Base-by-base conservation (phyloP, 257 asterid genomes). In the Jacaranda mimosifolia region DNA sequence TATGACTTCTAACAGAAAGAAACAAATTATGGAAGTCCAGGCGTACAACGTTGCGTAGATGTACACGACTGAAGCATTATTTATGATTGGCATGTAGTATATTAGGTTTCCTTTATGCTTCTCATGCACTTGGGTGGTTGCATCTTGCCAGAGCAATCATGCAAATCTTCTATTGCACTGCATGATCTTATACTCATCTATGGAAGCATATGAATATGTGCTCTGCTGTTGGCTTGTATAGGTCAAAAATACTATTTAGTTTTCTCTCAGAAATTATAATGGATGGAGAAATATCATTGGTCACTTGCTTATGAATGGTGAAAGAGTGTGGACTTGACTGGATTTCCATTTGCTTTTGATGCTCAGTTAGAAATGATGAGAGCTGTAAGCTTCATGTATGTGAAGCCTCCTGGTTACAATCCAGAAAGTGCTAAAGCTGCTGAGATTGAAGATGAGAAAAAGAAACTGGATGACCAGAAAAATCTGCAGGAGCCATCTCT, bases 341-440 rank as follows among this genome's bases (percentile, higher is more conserved):
- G 48, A 46, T 39, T 72, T 68, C 46, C 46, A 17, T 77, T 76
- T 75, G 18, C n/a, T 55, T 68, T 73, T 76, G 35, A 38, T 74
- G 65, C 75, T 78, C 89, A 96, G 99, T 77, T 96, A 85, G 99
- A 96, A 87, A 86, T 90, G 94, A 96, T 96, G 97, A 92, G 89
- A 87, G 97, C 99, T 67, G 98, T 96, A 68, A 96, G 99, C 92
- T 96, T 96, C 80, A 88, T 96, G 97, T 96, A 96, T 77, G 97
- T 91, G 40, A 89, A 96, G 59, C 99, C 99, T 15, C 99, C 99
- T 58, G 99, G 99, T 17, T 96, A 96, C 87, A 89, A 96, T 83
- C 85, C 97, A 2, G 99, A 96, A 80, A 96, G 99, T 86, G 99
- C 98, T 46, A 93, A 88, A 81, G 98, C 97, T 79, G 99, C 99